Percentiles rank a stretch among this genome's conserved stretches.
These are phyloP conservation scores for Eutrema salsugineum DNA, from an alignment of 441 rosid genomes.

Conservation along the genomic window DNA sequence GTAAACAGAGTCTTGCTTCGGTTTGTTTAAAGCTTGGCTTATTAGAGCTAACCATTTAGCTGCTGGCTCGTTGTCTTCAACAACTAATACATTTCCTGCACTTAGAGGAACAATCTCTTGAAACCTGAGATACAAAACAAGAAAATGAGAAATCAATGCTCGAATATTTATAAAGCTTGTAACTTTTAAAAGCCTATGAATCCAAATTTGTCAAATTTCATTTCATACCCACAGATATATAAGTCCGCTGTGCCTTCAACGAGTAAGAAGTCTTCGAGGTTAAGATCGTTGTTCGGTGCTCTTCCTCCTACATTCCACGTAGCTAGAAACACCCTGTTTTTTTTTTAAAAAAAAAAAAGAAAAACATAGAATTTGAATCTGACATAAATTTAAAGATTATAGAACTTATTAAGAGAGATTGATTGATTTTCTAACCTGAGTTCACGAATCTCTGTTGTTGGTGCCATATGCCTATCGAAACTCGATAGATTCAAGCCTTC, in stretches of 20 bases:
- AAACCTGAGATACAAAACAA: constrained; percentile 46
- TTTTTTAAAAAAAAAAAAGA: not conserved
- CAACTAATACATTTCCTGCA: constrained; percentile 86
- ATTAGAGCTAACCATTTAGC: constrained; percentile 88
- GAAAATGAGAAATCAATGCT: constrained; percentile 13
- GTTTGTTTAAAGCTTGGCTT: constrained; percentile 75
- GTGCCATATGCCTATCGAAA: constrained; percentile 51
- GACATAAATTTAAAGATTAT: not conserved
- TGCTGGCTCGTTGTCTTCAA: constrained; percentile 94
- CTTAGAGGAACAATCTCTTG: constrained; percentile 94
- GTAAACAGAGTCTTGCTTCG: constrained; percentile 33
- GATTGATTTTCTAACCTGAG: constrained; percentile 41
- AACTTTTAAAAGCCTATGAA: not conserved
- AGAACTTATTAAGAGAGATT: not conserved
- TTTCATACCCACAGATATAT: constrained; percentile 84
- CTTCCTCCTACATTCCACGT: constrained; percentile 99
- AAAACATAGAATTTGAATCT: constrained; percentile 14
- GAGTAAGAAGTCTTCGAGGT: constrained; percentile 80
- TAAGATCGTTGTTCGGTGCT: constrained; percentile 60
- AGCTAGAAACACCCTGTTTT: constrained; percentile 65
- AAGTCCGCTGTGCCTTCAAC: constrained; percentile 80
- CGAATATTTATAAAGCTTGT: not conserved
- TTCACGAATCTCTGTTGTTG: constrained; percentile 56
- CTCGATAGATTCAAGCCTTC: constrained; percentile 72
- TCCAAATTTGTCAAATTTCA: not conserved